Evolutionary conservation across 768 basidiomycete species (phyloP).

Genomic region (Nevesoporus exiguus): DNA sequence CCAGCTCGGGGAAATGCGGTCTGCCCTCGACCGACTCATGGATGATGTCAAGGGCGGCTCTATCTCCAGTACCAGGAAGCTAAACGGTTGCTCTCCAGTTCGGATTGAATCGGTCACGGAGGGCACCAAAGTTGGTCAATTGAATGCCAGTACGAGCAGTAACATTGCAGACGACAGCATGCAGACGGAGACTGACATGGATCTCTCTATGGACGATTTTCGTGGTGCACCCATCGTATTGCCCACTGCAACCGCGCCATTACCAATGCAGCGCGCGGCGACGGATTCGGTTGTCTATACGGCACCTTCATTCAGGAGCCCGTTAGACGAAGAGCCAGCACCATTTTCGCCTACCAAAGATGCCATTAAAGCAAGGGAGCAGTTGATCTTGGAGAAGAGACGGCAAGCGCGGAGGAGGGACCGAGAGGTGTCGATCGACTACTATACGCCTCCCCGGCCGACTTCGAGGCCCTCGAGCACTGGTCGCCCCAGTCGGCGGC

Average conservation of each 20-base stretch:
- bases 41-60: constrained; percentile 50
- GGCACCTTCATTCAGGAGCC: constrained; percentile 33
- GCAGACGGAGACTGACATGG: constrained; percentile 33
- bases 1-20: constrained; percentile 67
- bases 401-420: constrained; percentile 58
- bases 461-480: constrained; percentile 21
- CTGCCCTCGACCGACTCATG: constrained; percentile 70
- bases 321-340: constrained; percentile 30
- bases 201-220: constrained; percentile 24
- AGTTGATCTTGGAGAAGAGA: constrained; percentile 67
- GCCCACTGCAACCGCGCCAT: constrained; percentile 12
- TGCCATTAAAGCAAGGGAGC: constrained; percentile 62
- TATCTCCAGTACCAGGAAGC: constrained; percentile 23
- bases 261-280: constrained; percentile 45
- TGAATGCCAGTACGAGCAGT: constrained; percentile 36
- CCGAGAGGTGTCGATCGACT: constrained; percentile 40
- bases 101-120: constrained; percentile 31
- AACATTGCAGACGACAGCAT: constrained; percentile 28
- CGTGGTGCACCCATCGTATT: constrained; percentile 17
- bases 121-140: constrained; percentile 31
- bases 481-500: constrained; percentile 55
- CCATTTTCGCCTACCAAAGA: constrained; percentile 58
- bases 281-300: constrained; percentile 44
- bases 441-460: constrained; percentile 32
- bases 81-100: constrained; percentile 13